Conservation (phyloP, 2,329 filamentous ascomycete genomes). For the Pseudogymnoascus sp. region DNA sequence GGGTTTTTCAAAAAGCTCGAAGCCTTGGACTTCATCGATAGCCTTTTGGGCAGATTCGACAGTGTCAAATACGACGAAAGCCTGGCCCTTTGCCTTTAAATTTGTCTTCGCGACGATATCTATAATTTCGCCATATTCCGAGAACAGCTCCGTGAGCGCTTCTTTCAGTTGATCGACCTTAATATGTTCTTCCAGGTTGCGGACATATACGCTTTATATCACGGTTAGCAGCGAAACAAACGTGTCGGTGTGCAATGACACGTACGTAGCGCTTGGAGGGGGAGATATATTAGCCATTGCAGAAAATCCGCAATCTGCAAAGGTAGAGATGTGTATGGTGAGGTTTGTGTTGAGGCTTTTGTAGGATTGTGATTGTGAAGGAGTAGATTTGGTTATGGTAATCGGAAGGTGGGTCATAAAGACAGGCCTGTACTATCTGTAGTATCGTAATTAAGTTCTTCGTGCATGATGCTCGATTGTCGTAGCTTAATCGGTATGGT, state of each 20-base stretch:
- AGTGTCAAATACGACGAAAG: constrained; percentile 83
- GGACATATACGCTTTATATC: constrained; percentile 52
- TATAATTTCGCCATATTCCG: constrained; percentile 76
- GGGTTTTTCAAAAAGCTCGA: constrained; percentile 84
- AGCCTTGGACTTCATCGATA: constrained; percentile 83
- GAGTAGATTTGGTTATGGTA: not conserved
- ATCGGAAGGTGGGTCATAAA: not conserved
- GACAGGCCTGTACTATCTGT: not conserved
- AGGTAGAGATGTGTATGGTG: not conserved
- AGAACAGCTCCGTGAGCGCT: constrained; percentile 69
- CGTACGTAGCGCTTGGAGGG: constrained; percentile 55
- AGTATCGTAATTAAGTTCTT: not conserved
- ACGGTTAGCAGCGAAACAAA: constrained; percentile 24
- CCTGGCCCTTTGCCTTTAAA: constrained; percentile 86
- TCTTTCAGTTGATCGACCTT: constrained; percentile 70
- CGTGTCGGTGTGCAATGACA: constrained; percentile 67
- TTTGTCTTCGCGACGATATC: constrained; percentile 86
- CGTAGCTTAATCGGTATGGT: not conserved
- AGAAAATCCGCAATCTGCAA: not conserved
- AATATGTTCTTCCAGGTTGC: constrained; percentile 87
- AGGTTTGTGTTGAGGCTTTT: not conserved
- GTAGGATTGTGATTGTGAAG: not conserved
- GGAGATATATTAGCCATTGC: not conserved
- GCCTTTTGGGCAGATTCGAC: constrained; percentile 71
- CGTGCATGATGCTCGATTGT: not conserved